These are phyloP conservation scores for Tinospora cordifolia DNA, from an alignment of 164 flowering plant species.

Conservation along the genomic window DNA sequence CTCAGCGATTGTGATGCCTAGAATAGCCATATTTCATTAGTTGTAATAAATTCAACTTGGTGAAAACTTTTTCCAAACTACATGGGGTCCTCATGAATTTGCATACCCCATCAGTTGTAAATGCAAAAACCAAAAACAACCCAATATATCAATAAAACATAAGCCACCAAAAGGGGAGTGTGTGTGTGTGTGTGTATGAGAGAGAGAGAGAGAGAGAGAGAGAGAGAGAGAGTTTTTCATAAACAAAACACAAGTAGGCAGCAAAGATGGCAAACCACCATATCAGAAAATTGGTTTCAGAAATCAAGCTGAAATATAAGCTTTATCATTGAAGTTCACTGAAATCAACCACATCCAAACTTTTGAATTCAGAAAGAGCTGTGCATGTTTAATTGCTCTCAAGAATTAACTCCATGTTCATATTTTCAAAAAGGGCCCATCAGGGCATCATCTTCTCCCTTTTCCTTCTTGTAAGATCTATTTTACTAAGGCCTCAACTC, in stretches of 20 bases:
- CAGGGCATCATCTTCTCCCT: too few species aligned
- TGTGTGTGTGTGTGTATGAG: too few species aligned
- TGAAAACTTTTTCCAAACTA: too few species aligned
- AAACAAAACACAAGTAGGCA: neutral
- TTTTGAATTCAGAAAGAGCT: neutral
- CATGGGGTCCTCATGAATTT: too few species aligned
- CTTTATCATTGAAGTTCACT: neutral
- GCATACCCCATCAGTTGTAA: too few species aligned
- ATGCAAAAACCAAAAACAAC: neutral
- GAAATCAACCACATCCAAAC: too few species aligned
- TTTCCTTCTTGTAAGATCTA: too few species aligned
- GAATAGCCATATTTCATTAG: constrained; percentile 1
- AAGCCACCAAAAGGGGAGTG: neutral
- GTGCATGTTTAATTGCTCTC: neutral
- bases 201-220: neutral
- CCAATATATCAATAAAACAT: neutral
- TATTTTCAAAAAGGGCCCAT: neutral
- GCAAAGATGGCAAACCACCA: neutral
- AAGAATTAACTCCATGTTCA: neutral
- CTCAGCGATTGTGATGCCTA: constrained; percentile 87
- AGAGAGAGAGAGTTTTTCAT: neutral
- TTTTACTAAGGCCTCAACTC: too few species aligned
- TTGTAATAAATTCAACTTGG: neutral
- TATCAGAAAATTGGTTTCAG: neutral
- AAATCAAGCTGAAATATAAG: neutral